Conservation (phyloP, 164 flowering plant genomes). For the Malania oleifera region DNA sequence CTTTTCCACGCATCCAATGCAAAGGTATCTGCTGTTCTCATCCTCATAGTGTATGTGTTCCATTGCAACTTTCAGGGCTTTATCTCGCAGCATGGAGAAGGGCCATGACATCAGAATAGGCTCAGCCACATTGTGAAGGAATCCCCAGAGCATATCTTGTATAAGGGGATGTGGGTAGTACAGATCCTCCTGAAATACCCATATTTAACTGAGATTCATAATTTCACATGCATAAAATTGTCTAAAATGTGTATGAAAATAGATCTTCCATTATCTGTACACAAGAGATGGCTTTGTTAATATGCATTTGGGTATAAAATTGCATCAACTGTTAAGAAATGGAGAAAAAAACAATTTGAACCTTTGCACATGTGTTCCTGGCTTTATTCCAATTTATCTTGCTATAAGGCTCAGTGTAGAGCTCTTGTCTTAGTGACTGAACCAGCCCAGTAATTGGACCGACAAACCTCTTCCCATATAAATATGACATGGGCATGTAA, state of each 20-base stretch:
- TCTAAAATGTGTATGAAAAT: too few relatives aligned
- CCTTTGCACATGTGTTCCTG: too few relatives aligned
- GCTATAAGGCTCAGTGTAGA: conserved; percentile 26
- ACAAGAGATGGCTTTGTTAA: too few relatives aligned
- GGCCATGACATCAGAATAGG: conserved; percentile 35
- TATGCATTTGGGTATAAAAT: too few relatives aligned
- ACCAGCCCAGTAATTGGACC: conserved; percentile 30
- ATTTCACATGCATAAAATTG: too few relatives aligned
- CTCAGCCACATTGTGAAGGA: conserved; percentile 27
- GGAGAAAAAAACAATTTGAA: too few relatives aligned
- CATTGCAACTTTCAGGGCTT: too few relatives aligned
- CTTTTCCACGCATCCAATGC: not conserved
- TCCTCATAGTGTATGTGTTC: too few relatives aligned
- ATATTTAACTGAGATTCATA: too few relatives aligned
- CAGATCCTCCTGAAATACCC: conserved; percentile 36
- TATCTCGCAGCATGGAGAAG: conserved; percentile 20
- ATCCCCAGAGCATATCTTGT: conserved; percentile 33
- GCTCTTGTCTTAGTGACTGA: conserved; percentile 23
- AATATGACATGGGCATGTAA: conserved; percentile 39
- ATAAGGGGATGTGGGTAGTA: conserved; percentile 36
- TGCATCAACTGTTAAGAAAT: too few relatives aligned
- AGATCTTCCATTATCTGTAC: too few relatives aligned
- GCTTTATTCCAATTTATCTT: conserved; percentile 29
- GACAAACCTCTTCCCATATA: conserved; percentile 35
- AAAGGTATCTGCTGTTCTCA: not conserved